These are phyloP conservation scores for Hyaloperonospora brassicae DNA, from an alignment of 352 stramenopile genomes.

Conservation along the genomic window DNA sequence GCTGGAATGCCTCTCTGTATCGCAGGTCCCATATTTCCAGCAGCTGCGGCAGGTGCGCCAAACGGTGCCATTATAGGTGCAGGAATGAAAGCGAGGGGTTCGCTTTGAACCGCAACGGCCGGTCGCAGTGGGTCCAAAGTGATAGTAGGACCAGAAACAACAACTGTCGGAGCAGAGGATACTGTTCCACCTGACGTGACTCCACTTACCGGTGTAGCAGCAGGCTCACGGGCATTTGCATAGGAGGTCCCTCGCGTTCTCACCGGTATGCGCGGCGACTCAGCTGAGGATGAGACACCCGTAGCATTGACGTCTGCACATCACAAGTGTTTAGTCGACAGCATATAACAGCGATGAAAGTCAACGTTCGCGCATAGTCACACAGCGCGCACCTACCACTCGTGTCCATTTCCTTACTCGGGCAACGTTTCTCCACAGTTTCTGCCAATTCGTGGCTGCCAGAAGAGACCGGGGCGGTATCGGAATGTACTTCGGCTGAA, in stretches of 20 bases:
- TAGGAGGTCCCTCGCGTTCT: slow-evolving; percentile 1
- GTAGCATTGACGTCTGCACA: slow-evolving; percentile 18
- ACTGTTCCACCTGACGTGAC: background rate
- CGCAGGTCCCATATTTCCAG: background rate
- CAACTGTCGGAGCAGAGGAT: background rate
- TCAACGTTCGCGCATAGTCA: background rate
- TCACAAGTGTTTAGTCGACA: slow-evolving; percentile 2
- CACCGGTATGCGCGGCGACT: slow-evolving; percentile 2
- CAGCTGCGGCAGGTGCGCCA: slow-evolving; percentile 1
- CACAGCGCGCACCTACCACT: slow-evolving; percentile 17
- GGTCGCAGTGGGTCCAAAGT: background rate
- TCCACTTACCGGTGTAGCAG: slow-evolving; percentile 2
- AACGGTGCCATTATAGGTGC: background rate
- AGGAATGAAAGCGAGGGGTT: background rate
- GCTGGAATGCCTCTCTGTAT: slow-evolving; percentile 3
- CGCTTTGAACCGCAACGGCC: background rate
- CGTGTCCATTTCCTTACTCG: slow-evolving; percentile 29
- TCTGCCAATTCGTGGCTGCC: slow-evolving; percentile 5
- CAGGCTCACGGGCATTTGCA: background rate
- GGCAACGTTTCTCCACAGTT: slow-evolving; percentile 16
- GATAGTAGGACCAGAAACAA: slow-evolving; percentile 2
- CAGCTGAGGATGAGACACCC: slow-evolving; percentile 1
- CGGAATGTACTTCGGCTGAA: background rate
- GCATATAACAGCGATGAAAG: background rate
- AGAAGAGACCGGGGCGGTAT: background rate